Percentiles rank a stretch among this genome's conserved stretches.
Conservation (phyloP, 2,329 filamentous ascomycete genomes). For the Elsinoe batatas region DNA sequence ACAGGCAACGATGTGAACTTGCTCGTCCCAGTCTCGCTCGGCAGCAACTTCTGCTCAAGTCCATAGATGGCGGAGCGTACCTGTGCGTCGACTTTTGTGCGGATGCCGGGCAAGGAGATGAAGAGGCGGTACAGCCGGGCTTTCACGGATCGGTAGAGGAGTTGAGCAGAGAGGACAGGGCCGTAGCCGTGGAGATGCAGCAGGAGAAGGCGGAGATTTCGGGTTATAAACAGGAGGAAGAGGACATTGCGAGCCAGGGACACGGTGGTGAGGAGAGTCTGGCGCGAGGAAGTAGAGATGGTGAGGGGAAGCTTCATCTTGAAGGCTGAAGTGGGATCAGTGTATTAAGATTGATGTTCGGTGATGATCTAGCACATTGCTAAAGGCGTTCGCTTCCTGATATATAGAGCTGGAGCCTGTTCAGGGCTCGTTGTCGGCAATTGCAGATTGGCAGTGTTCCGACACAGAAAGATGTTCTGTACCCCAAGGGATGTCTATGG, state of each 20-base stretch:
- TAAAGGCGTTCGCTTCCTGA: neutral
- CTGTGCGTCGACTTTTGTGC: slow-evolving; percentile 74
- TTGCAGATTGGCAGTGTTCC: too few species aligned
- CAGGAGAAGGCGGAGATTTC: slow-evolving; percentile 69
- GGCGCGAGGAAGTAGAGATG: neutral
- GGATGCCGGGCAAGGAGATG: slow-evolving; percentile 75
- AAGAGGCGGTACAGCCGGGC: slow-evolving; percentile 76
- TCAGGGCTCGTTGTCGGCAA: too few species aligned
- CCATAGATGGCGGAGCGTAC: slow-evolving; percentile 70
- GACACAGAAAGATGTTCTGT: too few species aligned
- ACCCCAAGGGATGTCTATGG: too few species aligned
- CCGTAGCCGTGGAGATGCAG: slow-evolving; percentile 86
- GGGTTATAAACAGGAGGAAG: slow-evolving; percentile 78
- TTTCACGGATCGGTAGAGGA: slow-evolving; percentile 62
- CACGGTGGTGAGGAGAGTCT: slow-evolving; percentile 7
- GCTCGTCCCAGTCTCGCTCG: slow-evolving; percentile 57
- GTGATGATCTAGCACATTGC: neutral
- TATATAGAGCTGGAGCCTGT: too few species aligned
- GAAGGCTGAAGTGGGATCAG: neutral
- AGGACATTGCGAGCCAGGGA: slow-evolving; percentile 63
- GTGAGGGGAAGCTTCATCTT: slow-evolving; percentile 7
- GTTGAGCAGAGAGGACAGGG: slow-evolving; percentile 63
- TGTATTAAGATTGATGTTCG: neutral
- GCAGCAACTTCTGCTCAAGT: slow-evolving; percentile 73
- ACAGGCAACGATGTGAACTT: slow-evolving; percentile 69